Conservation (phyloP, 306 rosid genomes). For the Trifolium subterraneum region DNA sequence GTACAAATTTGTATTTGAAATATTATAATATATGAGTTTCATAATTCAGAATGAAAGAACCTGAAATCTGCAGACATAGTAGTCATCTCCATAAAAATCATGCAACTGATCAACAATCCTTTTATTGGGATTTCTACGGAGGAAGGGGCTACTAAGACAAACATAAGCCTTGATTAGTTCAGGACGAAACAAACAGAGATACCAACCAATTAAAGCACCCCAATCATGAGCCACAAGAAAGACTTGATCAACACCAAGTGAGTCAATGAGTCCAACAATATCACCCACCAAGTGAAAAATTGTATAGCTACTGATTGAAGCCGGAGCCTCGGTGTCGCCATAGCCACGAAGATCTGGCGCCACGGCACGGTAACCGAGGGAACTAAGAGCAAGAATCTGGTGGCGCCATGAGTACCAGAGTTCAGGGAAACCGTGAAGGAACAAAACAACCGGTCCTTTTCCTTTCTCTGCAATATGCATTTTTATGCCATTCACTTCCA, state of each 20-base stretch:
- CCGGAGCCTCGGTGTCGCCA: slow-evolving; percentile 40
- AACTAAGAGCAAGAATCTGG: slow-evolving; percentile 39
- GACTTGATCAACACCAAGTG: slow-evolving; percentile 30
- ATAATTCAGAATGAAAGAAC: slow-evolving; percentile 20
- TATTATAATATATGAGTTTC: no score
- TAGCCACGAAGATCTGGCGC: slow-evolving; percentile 47
- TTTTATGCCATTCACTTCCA: slow-evolving; percentile 38
- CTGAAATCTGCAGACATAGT: slow-evolving; percentile 52
- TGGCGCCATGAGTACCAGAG: slow-evolving; percentile 54
- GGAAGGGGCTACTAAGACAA: slow-evolving; percentile 42
- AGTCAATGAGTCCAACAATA: slow-evolving; percentile 32
- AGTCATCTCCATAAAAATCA: slow-evolving; percentile 43
- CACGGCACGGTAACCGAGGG: slow-evolving; percentile 42
- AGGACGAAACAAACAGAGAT: slow-evolving; percentile 48
- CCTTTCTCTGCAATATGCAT: slow-evolving; percentile 41
- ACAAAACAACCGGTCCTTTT: slow-evolving; percentile 17
- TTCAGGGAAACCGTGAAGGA: slow-evolving; percentile 51
- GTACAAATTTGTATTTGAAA: no score
- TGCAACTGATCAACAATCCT: slow-evolving; percentile 28
- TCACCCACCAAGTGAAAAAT: slow-evolving; percentile 47
- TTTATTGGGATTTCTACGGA: slow-evolving; percentile 29
- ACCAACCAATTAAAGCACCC: slow-evolving; percentile 53
- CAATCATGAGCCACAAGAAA: slow-evolving; percentile 52
- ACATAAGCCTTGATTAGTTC: slow-evolving; percentile 45
- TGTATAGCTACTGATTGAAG: slow-evolving; percentile 15